phyloP scores from a whole-genome alignment of 192 early-diverging fungal genomes.

The Mortierella hygrophila region DNA sequence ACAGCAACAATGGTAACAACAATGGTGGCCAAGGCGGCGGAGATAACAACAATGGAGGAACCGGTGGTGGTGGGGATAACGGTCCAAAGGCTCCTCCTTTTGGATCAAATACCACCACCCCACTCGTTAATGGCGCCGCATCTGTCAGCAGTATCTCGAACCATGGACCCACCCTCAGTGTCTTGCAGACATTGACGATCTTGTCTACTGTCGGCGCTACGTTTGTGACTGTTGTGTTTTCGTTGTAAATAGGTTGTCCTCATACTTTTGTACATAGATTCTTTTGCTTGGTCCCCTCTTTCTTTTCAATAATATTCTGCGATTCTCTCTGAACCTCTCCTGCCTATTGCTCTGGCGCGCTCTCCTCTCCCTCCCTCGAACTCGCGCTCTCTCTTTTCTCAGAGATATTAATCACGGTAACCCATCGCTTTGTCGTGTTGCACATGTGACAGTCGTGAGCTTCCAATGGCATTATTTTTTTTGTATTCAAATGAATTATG shows the following conservation, averaged over 20 bases:
- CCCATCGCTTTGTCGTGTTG: too few relatives aligned
- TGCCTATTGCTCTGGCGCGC: too few relatives aligned
- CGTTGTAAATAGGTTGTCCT: conserved; percentile 1
- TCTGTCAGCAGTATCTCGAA: conserved; percentile 36
- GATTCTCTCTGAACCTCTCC: not conserved
- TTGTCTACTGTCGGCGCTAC: conserved; percentile 32
- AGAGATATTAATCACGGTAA: too few relatives aligned
- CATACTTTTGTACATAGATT: conserved; percentile 1
- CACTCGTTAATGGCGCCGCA: conserved; percentile 19
- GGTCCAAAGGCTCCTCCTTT: not conserved
- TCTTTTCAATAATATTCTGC: not conserved
- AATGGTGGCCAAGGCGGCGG: not conserved
- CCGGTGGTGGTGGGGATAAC: not conserved
- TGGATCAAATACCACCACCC: not conserved
- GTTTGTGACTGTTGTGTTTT: conserved; percentile 4
- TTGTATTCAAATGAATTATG: not conserved
- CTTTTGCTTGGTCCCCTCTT: not conserved
- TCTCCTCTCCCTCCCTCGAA: too few relatives aligned
- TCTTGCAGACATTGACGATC: conserved; percentile 34
- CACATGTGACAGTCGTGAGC: too few relatives aligned
- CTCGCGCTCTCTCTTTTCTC: too few relatives aligned
- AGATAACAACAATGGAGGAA: not conserved
- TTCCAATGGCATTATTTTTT: too few relatives aligned
- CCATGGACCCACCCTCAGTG: conserved; percentile 27
- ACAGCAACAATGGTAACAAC: not conserved